phyloP scores from a whole-genome alignment of 768 basidiomycete genomes.

The Boletus rubescentipes region DNA sequence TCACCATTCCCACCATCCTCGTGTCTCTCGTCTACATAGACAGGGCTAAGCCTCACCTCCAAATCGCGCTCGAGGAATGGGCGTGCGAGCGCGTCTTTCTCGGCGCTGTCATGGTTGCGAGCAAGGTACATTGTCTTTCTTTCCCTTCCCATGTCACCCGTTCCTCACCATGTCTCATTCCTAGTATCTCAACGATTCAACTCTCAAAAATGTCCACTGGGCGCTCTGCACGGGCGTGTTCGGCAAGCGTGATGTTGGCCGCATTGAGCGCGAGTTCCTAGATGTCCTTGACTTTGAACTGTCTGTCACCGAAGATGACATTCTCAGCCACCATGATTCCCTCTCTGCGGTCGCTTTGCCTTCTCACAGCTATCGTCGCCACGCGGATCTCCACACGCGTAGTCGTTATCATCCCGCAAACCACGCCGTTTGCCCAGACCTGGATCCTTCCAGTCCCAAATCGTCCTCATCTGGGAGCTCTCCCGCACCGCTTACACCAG shows the following conservation, averaged over 20 bases:
- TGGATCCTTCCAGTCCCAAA: conserved; percentile 43
- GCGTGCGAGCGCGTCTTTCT: conserved; percentile 90
- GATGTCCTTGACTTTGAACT: conserved; percentile 79
- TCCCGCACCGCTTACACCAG: conserved; percentile 33
- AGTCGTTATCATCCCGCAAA: conserved; percentile 17
- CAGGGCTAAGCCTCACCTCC: conserved; percentile 74
- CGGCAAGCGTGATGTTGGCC: conserved; percentile 76
- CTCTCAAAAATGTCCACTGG: conserved; percentile 91
- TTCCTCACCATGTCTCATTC: conserved; percentile 5
- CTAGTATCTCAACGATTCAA: conserved; percentile 85
- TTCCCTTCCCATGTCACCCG: conserved; percentile 18
- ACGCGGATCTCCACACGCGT: conserved; percentile 22
- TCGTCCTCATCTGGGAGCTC: conserved; percentile 38
- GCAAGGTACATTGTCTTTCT: conserved; percentile 54
- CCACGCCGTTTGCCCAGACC: conserved; percentile 38
- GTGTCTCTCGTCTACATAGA: conserved; percentile 75
- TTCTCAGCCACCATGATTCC: conserved; percentile 47
- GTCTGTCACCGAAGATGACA: conserved; percentile 58
- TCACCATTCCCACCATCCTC: conserved; percentile 66
- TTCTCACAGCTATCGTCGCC: conserved; percentile 27
- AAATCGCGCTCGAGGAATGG: conserved; percentile 82
- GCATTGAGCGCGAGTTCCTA: conserved; percentile 81
- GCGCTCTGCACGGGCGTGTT: conserved; percentile 81
- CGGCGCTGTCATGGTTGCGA: conserved; percentile 83
- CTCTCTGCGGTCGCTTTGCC: conserved; percentile 31